phyloP scores from a whole-genome alignment of 768 basidiomycete species.

The Leccinum imitatum region DNA sequence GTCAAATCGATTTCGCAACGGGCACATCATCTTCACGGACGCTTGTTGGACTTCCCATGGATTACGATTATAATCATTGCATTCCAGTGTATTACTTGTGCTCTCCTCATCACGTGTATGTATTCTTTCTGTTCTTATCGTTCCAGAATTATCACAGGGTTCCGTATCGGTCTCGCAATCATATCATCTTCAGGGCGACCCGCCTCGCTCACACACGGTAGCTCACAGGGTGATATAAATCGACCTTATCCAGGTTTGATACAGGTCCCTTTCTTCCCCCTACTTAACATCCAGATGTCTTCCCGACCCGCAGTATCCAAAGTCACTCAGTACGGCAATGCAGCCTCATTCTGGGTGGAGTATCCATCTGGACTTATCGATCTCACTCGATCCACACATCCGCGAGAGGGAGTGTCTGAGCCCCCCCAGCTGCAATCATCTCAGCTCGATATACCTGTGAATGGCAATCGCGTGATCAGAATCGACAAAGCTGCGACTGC shows the following conservation, averaged over 20 bases:
- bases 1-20: conserved; percentile 12
- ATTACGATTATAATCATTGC: conserved; percentile 10
- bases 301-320: conserved; percentile 44
- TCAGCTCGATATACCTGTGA: conserved; percentile 56
- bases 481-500: conserved; percentile 51
- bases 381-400: conserved; percentile 49
- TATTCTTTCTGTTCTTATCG: conserved; percentile 13
- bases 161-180: background rate
- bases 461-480: conserved; percentile 50
- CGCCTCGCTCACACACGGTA: background rate
- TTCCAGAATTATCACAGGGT: conserved; percentile 9
- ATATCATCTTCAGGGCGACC: background rate
- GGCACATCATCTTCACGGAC: conserved; percentile 23
- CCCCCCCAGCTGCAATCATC: conserved; percentile 33
- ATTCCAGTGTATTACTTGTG: conserved; percentile 2
- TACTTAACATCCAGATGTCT: conserved; percentile 35
- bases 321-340: conserved; percentile 55
- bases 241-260: background rate
- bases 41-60: conserved; percentile 13
- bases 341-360: conserved; percentile 63
- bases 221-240: background rate
- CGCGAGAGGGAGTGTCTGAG: conserved; percentile 28
- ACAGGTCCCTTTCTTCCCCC: background rate
- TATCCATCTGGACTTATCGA: conserved; percentile 65
- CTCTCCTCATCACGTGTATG: conserved; percentile 7